phyloP scores from a whole-genome alignment of 139 green algal species.

The Tetraselmis striata region DNA sequence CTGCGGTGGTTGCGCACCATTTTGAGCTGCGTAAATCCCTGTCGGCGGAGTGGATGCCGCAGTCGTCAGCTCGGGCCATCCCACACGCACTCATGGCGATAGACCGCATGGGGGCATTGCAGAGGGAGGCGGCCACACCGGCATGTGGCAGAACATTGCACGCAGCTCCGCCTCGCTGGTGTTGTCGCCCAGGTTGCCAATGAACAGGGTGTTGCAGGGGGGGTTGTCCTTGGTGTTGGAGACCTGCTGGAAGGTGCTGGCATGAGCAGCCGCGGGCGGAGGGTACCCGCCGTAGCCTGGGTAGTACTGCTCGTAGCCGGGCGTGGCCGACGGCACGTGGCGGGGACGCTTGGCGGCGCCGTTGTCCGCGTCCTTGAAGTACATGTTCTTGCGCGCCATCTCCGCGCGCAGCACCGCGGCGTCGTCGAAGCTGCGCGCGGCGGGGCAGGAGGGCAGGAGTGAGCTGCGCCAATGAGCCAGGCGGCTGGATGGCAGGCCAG shows the following conservation, averaged over 20 bases:
- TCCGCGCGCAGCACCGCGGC: constrained; percentile 60
- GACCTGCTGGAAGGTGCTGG: constrained; percentile 22
- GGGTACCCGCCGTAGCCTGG: background rate
- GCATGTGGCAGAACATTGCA: constrained; percentile 43
- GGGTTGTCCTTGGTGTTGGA: constrained; percentile 83
- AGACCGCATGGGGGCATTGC: too few species aligned
- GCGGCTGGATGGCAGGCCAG: too few species aligned
- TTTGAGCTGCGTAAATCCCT: constrained; percentile 77
- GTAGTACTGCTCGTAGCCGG: background rate
- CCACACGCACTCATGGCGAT: too few species aligned
- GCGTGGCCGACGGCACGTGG: background rate
- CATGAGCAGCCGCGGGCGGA: background rate
- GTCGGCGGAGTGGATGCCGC: constrained; percentile 36
- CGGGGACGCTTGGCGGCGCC: constrained; percentile 32
- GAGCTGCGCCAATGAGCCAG: too few species aligned
- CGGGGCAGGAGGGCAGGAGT: background rate
- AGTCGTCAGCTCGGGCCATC: too few species aligned
- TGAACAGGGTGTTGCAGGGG: constrained; percentile 92
- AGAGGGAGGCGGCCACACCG: too few species aligned
- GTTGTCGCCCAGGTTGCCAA: constrained; percentile 72
- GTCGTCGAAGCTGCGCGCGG: constrained; percentile 62
- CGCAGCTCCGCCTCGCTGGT: constrained; percentile 61
- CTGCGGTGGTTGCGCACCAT: constrained; percentile 47
- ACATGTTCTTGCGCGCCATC: constrained; percentile 88
- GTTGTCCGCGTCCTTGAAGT: constrained; percentile 53